Evolutionary conservation across 495 filamentous ascomycete genomes (phyloP), one percentile per base, ranked within the genome.

Genomic region (Talaromyces wortmannii): DNA sequence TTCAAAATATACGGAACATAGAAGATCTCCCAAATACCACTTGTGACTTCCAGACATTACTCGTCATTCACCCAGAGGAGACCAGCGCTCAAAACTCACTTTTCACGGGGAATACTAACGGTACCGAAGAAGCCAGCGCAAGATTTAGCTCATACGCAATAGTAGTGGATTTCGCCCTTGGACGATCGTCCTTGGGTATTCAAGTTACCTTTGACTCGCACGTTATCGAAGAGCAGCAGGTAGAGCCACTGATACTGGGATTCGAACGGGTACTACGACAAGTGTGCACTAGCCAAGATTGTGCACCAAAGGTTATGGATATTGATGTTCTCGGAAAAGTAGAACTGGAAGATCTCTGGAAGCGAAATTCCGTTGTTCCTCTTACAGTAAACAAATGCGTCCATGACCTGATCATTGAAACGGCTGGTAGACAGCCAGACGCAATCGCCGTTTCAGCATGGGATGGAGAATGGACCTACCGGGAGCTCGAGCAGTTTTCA

Each of bases 401-500:
- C 7, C 69, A 78, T 48, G 69, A 72, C 5, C 17, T 75, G 16
- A 67, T 82, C 31, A 45, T 52, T 11, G 61, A 74, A 52, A 53
- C 66, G 45, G 59, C 54, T 7, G 32, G 59, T 11, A 15, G 52
- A 23, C 53, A 55, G 13, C 72, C 78, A 2, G 53, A 71, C 7
- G 52, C 58, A 0, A 55, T 56, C 4, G 69, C 72, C 13, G 44
- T 78, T 1, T 59, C 45, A 42, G 55, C 68, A 7, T 80, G 72
- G 73, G 80, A 84, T 56, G 79, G 73, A 13, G 48, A 63, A 31
- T 68, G 80, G 50, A 80, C 75, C 7, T 83, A 83, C 55, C 17
- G 50, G n/a, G 67, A 83, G 36, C 64, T 83, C 6, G 67, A 78
- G 17, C 42, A 56, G 0, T 54, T 72, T n/a, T 60, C 71, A 7